These are phyloP conservation scores for Gryganskiella cystojenkinii DNA, from an alignment of 192 early-diverging fungal species.

Conservation along the genomic window DNA sequence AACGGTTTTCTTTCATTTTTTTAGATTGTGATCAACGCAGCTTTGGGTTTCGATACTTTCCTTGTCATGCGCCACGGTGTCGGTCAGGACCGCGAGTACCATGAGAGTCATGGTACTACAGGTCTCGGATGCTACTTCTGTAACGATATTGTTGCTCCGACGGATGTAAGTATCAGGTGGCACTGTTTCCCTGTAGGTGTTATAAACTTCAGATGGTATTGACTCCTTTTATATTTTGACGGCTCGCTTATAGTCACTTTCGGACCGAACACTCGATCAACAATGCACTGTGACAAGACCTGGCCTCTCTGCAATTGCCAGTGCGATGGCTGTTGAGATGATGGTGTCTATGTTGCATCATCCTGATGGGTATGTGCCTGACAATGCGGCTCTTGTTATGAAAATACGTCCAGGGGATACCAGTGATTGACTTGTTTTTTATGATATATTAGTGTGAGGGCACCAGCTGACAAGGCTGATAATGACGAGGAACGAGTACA, in stretches of 20 bases:
- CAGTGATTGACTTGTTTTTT: conserved; percentile 3
- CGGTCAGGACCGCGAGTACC: conserved; percentile 30
- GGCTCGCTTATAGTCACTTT: conserved; percentile 72
- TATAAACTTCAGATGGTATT: neutral
- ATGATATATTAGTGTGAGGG: conserved; percentile 23
- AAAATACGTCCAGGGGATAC: too few relatives aligned
- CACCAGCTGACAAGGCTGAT: conserved; percentile 66
- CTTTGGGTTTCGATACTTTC: conserved; percentile 96
- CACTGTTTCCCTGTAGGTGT: neutral
- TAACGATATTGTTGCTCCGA: conserved; percentile 97
- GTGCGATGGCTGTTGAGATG: conserved; percentile 90
- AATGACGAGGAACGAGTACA: conserved; percentile 6
- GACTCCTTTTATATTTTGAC: neutral
- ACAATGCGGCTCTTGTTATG: too few relatives aligned
- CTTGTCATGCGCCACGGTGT: conserved; percentile 97
- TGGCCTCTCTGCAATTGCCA: conserved; percentile 91
- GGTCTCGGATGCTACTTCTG: conserved; percentile 97
- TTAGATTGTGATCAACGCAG: conserved; percentile 90
- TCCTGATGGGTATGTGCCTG: conserved; percentile 67
- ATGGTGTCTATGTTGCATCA: conserved; percentile 91
- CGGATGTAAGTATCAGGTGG: conserved; percentile 71
- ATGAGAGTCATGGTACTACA: conserved; percentile 6
- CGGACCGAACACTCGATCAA: conserved; percentile 95
- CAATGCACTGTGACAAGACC: conserved; percentile 99
- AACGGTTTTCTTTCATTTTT: too few relatives aligned